A percentile compares a stretch with the other conserved stretches of the same genome.
Evolutionary conservation across 331 rosid genomes (phyloP).

Genomic region (Arachis monticola): DNA sequence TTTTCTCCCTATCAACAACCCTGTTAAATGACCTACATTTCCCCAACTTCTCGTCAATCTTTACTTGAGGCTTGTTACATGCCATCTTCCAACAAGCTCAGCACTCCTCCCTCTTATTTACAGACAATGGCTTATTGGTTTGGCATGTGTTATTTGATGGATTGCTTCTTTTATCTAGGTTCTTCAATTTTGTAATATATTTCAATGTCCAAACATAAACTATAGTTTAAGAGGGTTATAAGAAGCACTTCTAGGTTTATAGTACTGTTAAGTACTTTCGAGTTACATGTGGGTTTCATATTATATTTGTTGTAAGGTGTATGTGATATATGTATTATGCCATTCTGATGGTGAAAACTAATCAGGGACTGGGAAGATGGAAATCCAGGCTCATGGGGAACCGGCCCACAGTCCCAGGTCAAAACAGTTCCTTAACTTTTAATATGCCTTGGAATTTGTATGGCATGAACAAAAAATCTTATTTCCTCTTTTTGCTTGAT

Average conservation of each 20-base stretch:
- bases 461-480: slow-evolving; percentile 16
- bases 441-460: slow-evolving; percentile 11
- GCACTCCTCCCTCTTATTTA: background rate
- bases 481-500: slow-evolving; percentile 17
- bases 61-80: background rate
- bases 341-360: slow-evolving; percentile 44
- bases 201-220: background rate
- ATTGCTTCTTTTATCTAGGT: slow-evolving; percentile 4
- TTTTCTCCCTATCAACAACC: background rate
- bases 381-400: slow-evolving; percentile 96
- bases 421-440: slow-evolving; percentile 22
- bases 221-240: background rate
- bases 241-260: background rate
- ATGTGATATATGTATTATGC: slow-evolving; percentile 18
- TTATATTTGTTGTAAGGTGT: background rate
- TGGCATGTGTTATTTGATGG: background rate
- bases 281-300: background rate
- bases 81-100: background rate
- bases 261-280: background rate
- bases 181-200: slow-evolving; percentile 8
- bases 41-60: too few relatives aligned
- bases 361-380: slow-evolving; percentile 99
- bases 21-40: background rate
- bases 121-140: background rate
- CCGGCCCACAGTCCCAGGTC: slow-evolving; percentile 98